Percentiles rank a stretch among this genome's conserved stretches.
phyloP scores from a whole-genome alignment of 1,139 yeast genomes.

The Candida sp. region DNA sequence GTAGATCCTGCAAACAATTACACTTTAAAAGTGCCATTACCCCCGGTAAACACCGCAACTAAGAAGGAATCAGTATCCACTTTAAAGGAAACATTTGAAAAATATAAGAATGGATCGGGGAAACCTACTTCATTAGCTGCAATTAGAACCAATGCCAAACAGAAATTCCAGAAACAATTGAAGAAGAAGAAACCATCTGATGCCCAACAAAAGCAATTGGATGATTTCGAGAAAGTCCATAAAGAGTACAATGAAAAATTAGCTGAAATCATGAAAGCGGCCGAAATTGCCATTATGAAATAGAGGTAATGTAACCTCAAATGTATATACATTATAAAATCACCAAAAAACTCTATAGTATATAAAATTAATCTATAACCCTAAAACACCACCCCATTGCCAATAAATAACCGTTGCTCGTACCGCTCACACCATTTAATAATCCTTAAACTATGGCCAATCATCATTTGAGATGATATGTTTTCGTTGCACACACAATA shows the following conservation, averaged over 20 bases:
- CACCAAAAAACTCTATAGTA: too few species aligned
- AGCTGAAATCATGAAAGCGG: constrained; percentile 53
- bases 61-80: constrained; percentile 56
- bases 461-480: constrained; percentile 27
- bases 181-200: constrained; percentile 54
- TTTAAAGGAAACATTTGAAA: constrained; percentile 63
- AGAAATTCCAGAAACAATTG: constrained; percentile 47
- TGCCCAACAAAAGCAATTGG: constrained; percentile 47
- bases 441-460: constrained; percentile 27
- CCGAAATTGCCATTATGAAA: constrained; percentile 49
- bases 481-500: constrained; percentile 33
- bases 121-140: constrained; percentile 42
- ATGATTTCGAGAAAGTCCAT: constrained; percentile 64
- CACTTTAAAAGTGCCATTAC: constrained; percentile 69
- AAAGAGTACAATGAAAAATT: constrained; percentile 62
- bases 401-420: constrained; percentile 31
- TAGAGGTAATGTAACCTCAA: constrained; percentile 6
- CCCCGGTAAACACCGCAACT: constrained; percentile 70
- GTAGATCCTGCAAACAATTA: constrained; percentile 70
- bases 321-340: too few species aligned
- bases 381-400: constrained; percentile 20
- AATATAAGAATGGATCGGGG: constrained; percentile 48
- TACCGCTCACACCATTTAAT: constrained; percentile 41
- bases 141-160: constrained; percentile 60
- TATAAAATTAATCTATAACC: neutral